Percentiles rank a stretch among this genome's conserved stretches.
Evolutionary conservation across 345 rosid species (phyloP).

Genomic region (Dipteronia dyeriana): DNA sequence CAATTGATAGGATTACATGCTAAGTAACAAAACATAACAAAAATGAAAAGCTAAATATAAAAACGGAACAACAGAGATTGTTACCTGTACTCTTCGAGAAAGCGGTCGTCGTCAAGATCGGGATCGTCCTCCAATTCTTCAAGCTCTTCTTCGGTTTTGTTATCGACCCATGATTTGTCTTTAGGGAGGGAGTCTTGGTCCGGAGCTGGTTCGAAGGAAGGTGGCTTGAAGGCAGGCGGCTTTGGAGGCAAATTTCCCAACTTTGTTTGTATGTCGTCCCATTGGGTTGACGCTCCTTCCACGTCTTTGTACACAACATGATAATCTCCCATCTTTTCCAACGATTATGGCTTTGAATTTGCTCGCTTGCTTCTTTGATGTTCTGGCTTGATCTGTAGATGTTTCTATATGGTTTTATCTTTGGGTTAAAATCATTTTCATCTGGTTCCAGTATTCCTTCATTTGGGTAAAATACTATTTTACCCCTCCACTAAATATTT

Average conservation of each 20-base stretch:
- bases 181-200: conserved; percentile 71
- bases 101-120: conserved; percentile 84
- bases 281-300: conserved; percentile 95
- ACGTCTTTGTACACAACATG: conserved; percentile 94
- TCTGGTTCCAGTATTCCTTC: too few relatives aligned
- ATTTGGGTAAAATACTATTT: too few relatives aligned
- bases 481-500: too few relatives aligned
- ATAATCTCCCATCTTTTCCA: conserved; percentile 71
- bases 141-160: conserved; percentile 79
- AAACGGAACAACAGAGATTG: background rate
- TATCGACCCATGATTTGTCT: conserved; percentile 75
- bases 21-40: background rate
- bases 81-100: conserved; percentile 90
- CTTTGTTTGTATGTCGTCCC: conserved; percentile 98
- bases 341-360: background rate
- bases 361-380: conserved; percentile 2
- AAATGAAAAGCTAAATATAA: background rate
- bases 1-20: background rate
- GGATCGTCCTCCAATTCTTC: conserved; percentile 75
- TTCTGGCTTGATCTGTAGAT: background rate
- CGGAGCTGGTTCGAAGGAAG: conserved; percentile 66
- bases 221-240: conserved; percentile 86
- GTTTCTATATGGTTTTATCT: background rate
- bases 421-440: too few relatives aligned
- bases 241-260: conserved; percentile 85